phyloP scores from a whole-genome alignment of 352 stramenopile genomes.

The Globisporangium abappressorium region DNA sequence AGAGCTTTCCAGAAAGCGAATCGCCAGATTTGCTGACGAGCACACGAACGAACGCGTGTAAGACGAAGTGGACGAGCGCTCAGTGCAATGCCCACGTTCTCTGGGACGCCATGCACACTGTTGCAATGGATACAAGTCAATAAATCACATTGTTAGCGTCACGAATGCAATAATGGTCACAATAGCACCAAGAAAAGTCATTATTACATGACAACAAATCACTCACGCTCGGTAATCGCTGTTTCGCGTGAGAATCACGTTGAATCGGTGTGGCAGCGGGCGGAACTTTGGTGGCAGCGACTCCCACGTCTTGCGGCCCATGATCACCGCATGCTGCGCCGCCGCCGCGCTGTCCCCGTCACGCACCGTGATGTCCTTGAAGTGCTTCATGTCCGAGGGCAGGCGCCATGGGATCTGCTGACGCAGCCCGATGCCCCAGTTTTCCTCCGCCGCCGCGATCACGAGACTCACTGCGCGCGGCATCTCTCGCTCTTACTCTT shows the following conservation, averaged over 20 bases:
- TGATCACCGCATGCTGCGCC: constrained; percentile 96
- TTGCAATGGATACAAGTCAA: neutral
- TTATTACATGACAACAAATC: neutral
- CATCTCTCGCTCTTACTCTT: constrained; percentile 3
- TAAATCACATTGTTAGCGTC: neutral
- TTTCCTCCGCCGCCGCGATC: constrained; percentile 81
- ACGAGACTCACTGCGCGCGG: constrained; percentile 70
- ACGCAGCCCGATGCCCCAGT: constrained; percentile 84
- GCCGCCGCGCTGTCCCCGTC: constrained; percentile 9
- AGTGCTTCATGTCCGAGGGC: constrained; percentile 95
- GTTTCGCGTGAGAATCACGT: constrained; percentile 95
- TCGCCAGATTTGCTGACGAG: too few species aligned
- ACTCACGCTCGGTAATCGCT: constrained; percentile 30
- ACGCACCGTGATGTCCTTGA: constrained; percentile 91
- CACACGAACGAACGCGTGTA: too few species aligned
- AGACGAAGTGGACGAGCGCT: constrained; percentile 22
- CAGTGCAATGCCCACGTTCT: constrained; percentile 81
- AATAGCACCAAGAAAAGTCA: neutral
- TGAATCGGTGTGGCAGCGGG: constrained; percentile 93
- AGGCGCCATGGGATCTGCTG: constrained; percentile 94
- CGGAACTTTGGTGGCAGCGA: constrained; percentile 96
- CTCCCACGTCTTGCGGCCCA: constrained; percentile 99
- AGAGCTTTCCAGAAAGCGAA: too few species aligned
- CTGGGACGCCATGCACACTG: constrained; percentile 37
- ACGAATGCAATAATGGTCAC: neutral